Evolutionary conservation across 345 rosid genomes (phyloP).

Genomic region (Abelmoschus esculentus): DNA sequence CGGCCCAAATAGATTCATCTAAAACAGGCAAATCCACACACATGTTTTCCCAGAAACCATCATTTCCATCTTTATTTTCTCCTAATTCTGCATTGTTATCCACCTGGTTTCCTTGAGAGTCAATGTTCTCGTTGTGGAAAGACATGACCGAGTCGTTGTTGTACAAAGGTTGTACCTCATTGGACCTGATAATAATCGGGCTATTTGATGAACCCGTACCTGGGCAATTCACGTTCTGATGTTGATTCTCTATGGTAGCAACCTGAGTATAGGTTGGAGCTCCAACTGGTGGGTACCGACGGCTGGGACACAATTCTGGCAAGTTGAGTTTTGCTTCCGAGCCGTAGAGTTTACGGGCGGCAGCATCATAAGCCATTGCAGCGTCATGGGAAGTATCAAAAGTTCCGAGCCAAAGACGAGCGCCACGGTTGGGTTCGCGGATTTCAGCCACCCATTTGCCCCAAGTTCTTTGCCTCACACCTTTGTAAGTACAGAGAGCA

Average conservation of each 20-base stretch:
- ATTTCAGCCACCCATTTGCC: slow-evolving; percentile 99
- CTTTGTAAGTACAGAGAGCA: slow-evolving; percentile 83
- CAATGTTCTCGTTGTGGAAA: not conserved
- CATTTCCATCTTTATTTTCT: slow-evolving; percentile 23
- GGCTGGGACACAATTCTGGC: slow-evolving; percentile 29
- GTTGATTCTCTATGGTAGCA: slow-evolving; percentile 13
- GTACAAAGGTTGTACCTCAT: slow-evolving; percentile 4
- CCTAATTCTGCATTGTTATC: slow-evolving; percentile 1
- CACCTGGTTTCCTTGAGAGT: slow-evolving; percentile 12
- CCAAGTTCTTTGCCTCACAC: slow-evolving; percentile 99
- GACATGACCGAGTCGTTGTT: slow-evolving; percentile 6
- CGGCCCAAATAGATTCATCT: slow-evolving; percentile 83
- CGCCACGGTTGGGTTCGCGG: slow-evolving; percentile 92
- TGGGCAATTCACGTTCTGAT: slow-evolving; percentile 7
- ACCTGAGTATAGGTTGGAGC: slow-evolving; percentile 8
- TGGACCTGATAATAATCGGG: slow-evolving; percentile 3
- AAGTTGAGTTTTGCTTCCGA: slow-evolving; percentile 74
- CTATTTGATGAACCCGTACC: slow-evolving; percentile 9
- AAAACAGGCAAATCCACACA: slow-evolving; percentile 44
- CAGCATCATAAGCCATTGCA: slow-evolving; percentile 82
- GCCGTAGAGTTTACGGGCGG: slow-evolving; percentile 84
- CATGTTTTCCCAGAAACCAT: slow-evolving; percentile 52
- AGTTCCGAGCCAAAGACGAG: slow-evolving; percentile 98
- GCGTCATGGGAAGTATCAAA: slow-evolving; percentile 83
- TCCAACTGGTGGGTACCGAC: not conserved